These are phyloP conservation scores for Coemansia sp. DNA, from an alignment of 192 early-diverging fungal genomes.

Conservation along the genomic window DNA sequence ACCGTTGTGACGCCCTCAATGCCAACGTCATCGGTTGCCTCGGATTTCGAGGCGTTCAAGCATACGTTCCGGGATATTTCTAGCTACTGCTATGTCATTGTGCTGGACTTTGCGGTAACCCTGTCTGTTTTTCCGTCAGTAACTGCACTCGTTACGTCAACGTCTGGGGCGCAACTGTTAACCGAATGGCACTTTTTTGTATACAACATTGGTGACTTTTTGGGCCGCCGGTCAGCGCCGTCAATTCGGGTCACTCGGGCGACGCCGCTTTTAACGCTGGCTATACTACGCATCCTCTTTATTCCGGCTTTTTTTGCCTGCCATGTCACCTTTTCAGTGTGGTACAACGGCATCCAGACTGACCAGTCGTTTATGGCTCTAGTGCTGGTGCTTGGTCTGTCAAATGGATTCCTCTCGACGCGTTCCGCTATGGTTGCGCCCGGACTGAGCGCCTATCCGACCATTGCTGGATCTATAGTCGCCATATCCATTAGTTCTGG, in stretches of 20 bases:
- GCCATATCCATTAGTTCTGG: conserved; percentile 66
- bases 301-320: conserved; percentile 71
- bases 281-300: conserved; percentile 58
- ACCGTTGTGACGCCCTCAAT: conserved; percentile 12
- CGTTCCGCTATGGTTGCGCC: conserved; percentile 64
- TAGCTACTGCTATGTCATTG: conserved; percentile 56
- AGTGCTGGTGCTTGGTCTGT: conserved; percentile 60
- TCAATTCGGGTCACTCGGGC: conserved; percentile 26
- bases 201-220: conserved; percentile 73
- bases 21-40: conserved; percentile 7
- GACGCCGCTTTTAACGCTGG: conserved; percentile 43
- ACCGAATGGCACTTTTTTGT: conserved; percentile 67
- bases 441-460: conserved; percentile 52
- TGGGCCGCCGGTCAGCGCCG: conserved; percentile 58
- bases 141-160: conserved; percentile 65
- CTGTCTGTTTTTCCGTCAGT: conserved; percentile 74
- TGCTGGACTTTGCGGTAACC: conserved; percentile 66
- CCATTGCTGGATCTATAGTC: conserved; percentile 65
- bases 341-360: conserved; percentile 59
- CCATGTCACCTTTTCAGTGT: conserved; percentile 59
- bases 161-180: conserved; percentile 37
- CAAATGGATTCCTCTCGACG: conserved; percentile 67
- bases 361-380: conserved; percentile 50
- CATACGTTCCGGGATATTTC: conserved; percentile 47
- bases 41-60: conserved; percentile 25